Base-by-base conservation (phyloP, 1,139 yeast genomes). In the Yamadazyma trypodendri region DNA sequence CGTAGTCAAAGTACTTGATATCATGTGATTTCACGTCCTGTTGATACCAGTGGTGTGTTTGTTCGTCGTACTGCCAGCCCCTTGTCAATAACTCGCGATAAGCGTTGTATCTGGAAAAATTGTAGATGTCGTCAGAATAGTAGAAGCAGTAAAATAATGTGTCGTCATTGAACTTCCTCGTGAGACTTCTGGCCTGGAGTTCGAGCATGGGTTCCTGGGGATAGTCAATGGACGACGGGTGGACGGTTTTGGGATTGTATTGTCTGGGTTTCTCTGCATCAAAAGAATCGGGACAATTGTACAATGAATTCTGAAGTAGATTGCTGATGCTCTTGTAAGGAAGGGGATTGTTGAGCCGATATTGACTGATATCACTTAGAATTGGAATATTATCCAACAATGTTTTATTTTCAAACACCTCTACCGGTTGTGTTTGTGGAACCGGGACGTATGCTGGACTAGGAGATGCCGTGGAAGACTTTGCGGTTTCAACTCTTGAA, bases 131-230 rank as follows among this genome's bases (percentile, higher is more conserved):
- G 37, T 68, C 77, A 44, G 75, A 70, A 52, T 84, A 94, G 63
- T 94, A 92, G 62, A 94, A 92, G 42, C 94, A 85, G 68, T 87
- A 94, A 52, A 92, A 90, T 49, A 92, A 65, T 2, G 98, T 90
- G 56, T 90, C 97, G 32, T 83, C 72, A 52, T 88, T 96, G 57
- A 90, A 78, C 52, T 84, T 87, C 24, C 75, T 69, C 67, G 88
- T 75, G 29, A 87, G 63, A 42, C 64, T 64, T 25, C 63, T 67
- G 52, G 74, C 62, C 41, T 72, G 76, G 47, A 76, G 62, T 52
- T 75, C 81, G 51, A 72, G 75, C 70, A 77, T 72, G 32, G 96
- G 96, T 49, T 88, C 96, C 56, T 83, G 92, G 3, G 99, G 98
- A 63, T 89, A 92, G 60, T 84, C 88, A 16, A 87, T 77, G 33